Percentiles rank a stretch among this genome's conserved stretches.
Evolutionary conservation across 495 filamentous ascomycete genomes (phyloP).

Genomic region (Xylaria acuta): DNA sequence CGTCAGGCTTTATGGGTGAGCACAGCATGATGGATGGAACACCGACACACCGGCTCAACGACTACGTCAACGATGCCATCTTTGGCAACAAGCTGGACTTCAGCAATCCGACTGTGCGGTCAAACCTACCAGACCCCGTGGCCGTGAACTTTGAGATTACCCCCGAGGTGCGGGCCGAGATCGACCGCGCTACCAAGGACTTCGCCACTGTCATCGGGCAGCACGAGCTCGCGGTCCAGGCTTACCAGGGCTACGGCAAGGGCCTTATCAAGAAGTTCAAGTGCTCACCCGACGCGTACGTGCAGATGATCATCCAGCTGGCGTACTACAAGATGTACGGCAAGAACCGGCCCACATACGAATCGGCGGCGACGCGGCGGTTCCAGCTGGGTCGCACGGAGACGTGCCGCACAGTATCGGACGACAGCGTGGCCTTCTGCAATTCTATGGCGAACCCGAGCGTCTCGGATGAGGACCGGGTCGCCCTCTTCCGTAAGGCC

Average conservation of each 20-base stretch:
- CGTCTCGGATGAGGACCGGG: slow-evolving; percentile 65
- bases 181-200: slow-evolving; percentile 75
- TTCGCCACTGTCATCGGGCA: slow-evolving; percentile 79
- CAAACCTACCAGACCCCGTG: slow-evolving; percentile 80
- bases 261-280: slow-evolving; percentile 99
- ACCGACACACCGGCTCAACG: slow-evolving; percentile 93
- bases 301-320: slow-evolving; percentile 98
- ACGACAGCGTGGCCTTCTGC: slow-evolving; percentile 93
- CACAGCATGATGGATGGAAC: slow-evolving; percentile 99
- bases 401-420: slow-evolving; percentile 89
- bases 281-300: slow-evolving; percentile 96
- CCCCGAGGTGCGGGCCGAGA: slow-evolving; percentile 71
- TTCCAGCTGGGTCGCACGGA: slow-evolving; percentile 98
- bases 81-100: slow-evolving; percentile 92
- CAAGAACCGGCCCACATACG: slow-evolving; percentile 96
- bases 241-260: slow-evolving; percentile 98
- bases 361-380: slow-evolving; percentile 90
- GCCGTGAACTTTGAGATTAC: slow-evolving; percentile 79
- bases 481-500: slow-evolving; percentile 80
- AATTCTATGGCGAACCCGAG: slow-evolving; percentile 76
- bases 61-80: slow-evolving; percentile 88
- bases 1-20: slow-evolving; percentile 97
- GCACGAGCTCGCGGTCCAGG: slow-evolving; percentile 92
- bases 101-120: slow-evolving; percentile 74
- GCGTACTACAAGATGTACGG: slow-evolving; percentile 99